Evolutionary conservation across 768 basidiomycete genomes (phyloP).

Genomic region (Mycena vulgaris): DNA sequence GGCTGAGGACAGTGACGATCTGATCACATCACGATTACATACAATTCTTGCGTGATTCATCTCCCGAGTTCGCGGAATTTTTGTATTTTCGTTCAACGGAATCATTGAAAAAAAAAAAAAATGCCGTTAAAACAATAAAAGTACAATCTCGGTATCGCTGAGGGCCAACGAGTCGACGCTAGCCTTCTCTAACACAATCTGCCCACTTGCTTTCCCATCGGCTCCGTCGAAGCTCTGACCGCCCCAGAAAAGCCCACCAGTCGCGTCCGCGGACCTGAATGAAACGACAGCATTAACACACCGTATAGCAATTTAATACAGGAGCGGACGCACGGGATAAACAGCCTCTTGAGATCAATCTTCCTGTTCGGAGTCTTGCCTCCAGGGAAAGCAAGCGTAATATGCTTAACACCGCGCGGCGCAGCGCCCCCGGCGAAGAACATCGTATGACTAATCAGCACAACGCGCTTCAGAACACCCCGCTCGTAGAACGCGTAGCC

Average conservation of each 20-base stretch:
- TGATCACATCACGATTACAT: not conserved
- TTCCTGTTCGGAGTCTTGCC: not conserved
- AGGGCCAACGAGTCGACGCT: slow-evolving; percentile 5
- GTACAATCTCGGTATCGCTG: slow-evolving; percentile 31
- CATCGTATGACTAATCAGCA: slow-evolving; percentile 60
- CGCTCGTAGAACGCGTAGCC: slow-evolving; percentile 62
- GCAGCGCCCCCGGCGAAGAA: slow-evolving; percentile 43
- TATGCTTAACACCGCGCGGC: slow-evolving; percentile 17
- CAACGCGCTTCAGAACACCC: slow-evolving; percentile 50
- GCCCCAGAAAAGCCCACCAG: slow-evolving; percentile 52
- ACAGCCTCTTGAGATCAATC: slow-evolving; percentile 25
- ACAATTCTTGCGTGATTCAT: not conserved
- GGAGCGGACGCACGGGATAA: slow-evolving; percentile 25
- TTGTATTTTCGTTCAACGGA: too few relatives aligned
- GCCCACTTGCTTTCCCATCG: slow-evolving; percentile 38
- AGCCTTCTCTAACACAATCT: not conserved
- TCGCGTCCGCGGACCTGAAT: slow-evolving; percentile 45
- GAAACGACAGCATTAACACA: not conserved
- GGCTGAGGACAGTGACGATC: not conserved
- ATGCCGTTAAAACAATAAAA: slow-evolving; percentile 14
- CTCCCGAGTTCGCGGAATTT: too few relatives aligned
- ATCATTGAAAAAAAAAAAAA: not conserved
- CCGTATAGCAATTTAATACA: not conserved
- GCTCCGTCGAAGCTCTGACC: slow-evolving; percentile 55
- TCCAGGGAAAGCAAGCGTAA: slow-evolving; percentile 11